Evolutionary conservation across 176 grass and related monocot genomes (phyloP).

Genomic region (Bothriochloa decipiens): DNA sequence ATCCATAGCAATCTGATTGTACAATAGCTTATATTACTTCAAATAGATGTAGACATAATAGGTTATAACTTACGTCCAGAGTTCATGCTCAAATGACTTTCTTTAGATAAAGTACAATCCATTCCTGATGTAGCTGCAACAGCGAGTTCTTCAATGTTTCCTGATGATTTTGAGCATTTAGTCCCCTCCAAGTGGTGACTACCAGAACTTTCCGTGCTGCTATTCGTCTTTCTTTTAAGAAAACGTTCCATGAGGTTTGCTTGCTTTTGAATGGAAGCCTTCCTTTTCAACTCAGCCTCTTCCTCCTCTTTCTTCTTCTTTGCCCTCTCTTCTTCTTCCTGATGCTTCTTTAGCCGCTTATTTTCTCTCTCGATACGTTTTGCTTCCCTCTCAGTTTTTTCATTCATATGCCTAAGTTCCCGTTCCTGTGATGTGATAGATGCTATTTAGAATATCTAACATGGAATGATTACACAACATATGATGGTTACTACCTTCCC

Average conservation of each 20-base stretch:
- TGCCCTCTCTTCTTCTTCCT: conserved; percentile 56
- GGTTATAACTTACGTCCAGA: conserved; percentile 51
- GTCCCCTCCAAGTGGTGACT: conserved; percentile 28
- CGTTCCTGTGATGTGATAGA: conserved; percentile 54
- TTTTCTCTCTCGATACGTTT: conserved; percentile 66
- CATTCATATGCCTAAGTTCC: conserved; percentile 61
- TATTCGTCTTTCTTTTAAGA: conserved; percentile 52
- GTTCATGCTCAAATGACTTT: conserved; percentile 32
- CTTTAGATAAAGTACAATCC: conserved; percentile 55
- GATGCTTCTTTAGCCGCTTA: conserved; percentile 60
- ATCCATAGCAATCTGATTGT: background rate
- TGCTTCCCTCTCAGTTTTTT: conserved; percentile 58
- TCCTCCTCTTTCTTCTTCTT: conserved; percentile 56
- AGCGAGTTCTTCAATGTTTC: conserved; percentile 27
- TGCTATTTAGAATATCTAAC: conserved; percentile 3
- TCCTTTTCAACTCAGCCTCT: conserved; percentile 57
- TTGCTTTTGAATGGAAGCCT: conserved; percentile 55
- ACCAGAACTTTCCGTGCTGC: conserved; percentile 26
- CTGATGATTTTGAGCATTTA: conserved; percentile 9
- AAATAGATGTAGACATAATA: background rate
- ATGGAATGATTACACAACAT: background rate
- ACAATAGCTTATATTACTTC: background rate
- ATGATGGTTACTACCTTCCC: background rate
- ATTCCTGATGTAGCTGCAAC: conserved; percentile 57
- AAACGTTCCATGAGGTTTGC: conserved; percentile 68